phyloP scores from a whole-genome alignment of 306 rosid genomes.

The Cucurbita pepo region DNA sequence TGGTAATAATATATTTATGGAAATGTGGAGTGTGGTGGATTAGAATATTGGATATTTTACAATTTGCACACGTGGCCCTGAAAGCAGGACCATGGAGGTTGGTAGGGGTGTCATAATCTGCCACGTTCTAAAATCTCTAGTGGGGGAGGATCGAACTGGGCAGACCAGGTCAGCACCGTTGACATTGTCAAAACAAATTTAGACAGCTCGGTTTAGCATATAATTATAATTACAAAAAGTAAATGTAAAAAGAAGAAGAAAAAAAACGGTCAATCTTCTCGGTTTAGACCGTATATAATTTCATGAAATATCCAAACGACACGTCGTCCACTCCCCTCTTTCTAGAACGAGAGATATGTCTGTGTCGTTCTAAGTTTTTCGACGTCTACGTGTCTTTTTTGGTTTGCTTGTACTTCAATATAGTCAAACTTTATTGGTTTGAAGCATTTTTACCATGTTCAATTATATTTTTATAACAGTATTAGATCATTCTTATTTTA shows the following conservation, averaged over 20 bases:
- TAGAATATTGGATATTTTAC: too few relatives aligned
- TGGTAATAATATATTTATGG: too few relatives aligned
- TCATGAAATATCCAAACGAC: background rate
- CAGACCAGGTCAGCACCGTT: background rate
- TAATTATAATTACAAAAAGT: background rate
- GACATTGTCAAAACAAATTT: background rate
- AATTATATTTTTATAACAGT: too few relatives aligned
- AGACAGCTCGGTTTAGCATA: background rate
- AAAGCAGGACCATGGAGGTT: background rate
- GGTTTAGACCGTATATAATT: too few relatives aligned
- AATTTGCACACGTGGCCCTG: background rate
- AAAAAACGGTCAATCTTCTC: background rate
- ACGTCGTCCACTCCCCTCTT: background rate
- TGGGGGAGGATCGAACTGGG: background rate
- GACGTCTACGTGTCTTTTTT: background rate
- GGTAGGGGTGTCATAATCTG: background rate
- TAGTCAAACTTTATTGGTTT: background rate
- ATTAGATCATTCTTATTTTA: too few relatives aligned
- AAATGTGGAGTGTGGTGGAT: too few relatives aligned
- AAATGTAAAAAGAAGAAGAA: background rate
- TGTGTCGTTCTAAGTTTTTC: background rate
- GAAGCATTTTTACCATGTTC: background rate
- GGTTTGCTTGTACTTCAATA: background rate
- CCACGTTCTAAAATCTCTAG: conserved; percentile 1
- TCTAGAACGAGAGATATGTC: background rate